Evolutionary conservation across 495 filamentous ascomycete genomes (phyloP), one percentile per base, ranked within the genome.

Genomic region (Hypoxylon lienhwacheense): DNA sequence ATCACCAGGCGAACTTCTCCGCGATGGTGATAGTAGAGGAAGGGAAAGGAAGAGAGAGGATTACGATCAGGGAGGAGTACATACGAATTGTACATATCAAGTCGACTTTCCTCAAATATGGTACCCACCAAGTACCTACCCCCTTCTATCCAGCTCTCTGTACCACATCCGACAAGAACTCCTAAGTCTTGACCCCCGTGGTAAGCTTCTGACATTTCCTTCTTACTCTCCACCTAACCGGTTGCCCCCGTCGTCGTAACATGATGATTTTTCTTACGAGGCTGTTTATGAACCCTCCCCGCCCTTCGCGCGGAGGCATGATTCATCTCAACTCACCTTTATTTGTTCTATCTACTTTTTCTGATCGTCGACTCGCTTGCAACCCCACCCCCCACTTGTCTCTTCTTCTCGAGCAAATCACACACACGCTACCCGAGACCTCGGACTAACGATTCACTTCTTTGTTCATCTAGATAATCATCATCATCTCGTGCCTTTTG

Each of bases 221-320:
- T 11, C 28, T 37, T 29, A 7, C 25, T 8, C 46, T 10, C 26
- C 31, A 25, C 19, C 8, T 17, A 11, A 22, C 31, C 33, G 20
- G 14, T 26, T 32, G 10, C 15, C 26, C 22, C 15, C 25, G 11
- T 17, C 12, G 26, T 51, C 36, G n/a, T n/a, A n/a, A n/a, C 28
- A 66, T 70, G 63, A 71, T 71, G 69, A 73, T 55, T 58, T 61
- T 55, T 59, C 54, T 53, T 65, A 52, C 64, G 70, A 77, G 72
- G 73, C 71, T 77, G 73, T 77, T 77, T 74, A 74, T 77, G 71
- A 77, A n/a, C n/a, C n/a, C n/a, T n/a, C n/a, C 65, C 66, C 55
- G 51, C 50, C 24, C 50, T 43, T 64, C 48, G 47, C 59, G 64
- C n/a, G n/a, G n/a, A n/a, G 62, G 53, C 58, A 70, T 75, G 72